Conservation (phyloP, 202 grass and related monocot species). For the Elaeis oleifera region DNA sequence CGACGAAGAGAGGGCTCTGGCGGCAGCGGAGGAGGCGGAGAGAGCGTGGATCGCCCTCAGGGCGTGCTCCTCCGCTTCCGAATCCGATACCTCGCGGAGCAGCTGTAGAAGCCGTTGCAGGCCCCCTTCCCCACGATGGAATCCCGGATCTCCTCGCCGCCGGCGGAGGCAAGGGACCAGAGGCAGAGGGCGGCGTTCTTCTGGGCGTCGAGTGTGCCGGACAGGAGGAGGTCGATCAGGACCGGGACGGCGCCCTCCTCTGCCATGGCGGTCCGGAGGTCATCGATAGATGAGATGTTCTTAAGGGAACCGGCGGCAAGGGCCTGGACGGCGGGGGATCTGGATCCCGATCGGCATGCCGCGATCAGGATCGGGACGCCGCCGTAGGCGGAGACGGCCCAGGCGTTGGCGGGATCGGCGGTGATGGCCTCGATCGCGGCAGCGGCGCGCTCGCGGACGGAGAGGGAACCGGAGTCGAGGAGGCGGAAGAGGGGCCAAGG, state of each 20-base stretch:
- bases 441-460: constrained; percentile 40
- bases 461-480: constrained; percentile 40
- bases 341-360: constrained; percentile 57
- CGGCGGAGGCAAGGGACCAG: constrained; percentile 44
- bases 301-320: constrained; percentile 48
- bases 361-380: constrained; percentile 56
- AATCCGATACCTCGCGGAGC: constrained; percentile 42
- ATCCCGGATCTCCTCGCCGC: constrained; percentile 41
- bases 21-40: constrained; percentile 35
- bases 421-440: constrained; percentile 58
- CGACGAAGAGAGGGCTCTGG: constrained; percentile 49
- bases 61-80: constrained; percentile 45
- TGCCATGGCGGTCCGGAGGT: constrained; percentile 51
- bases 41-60: constrained; percentile 55
- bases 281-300: constrained; percentile 57
- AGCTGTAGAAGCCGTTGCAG: constrained; percentile 52
- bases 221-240: constrained; percentile 49
- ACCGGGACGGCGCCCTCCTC: constrained; percentile 66
- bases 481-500: constrained; percentile 64
- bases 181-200: constrained; percentile 50
- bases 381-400: constrained; percentile 75
- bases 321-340: constrained; percentile 39
- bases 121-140: constrained; percentile 52
- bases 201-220: constrained; percentile 37
- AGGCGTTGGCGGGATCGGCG: constrained; percentile 38